Evolutionary conservation across 441 rosid species (phyloP).

Genomic region (Populus hybrid): DNA sequence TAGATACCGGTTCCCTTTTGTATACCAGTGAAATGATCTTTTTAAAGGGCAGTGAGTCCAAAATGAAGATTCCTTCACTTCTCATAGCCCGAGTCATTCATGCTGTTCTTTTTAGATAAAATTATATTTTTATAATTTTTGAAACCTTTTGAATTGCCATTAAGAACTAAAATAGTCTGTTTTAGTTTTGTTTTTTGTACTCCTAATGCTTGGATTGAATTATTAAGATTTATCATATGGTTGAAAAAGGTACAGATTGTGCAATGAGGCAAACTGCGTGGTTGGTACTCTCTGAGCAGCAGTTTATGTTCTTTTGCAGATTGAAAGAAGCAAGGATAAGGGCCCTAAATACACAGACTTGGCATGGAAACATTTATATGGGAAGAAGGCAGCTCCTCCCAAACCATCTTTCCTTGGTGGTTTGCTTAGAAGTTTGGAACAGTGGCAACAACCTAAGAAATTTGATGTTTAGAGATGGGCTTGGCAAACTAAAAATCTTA

Average conservation of each 20-base stretch:
- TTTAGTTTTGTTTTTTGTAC: no score
- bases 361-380: conserved; percentile 86
- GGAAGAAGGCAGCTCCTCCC: conserved; percentile 76
- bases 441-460: conserved; percentile 92
- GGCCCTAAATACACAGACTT: conserved; percentile 83
- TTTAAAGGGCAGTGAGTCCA: not conserved
- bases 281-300: not conserved
- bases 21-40: not conserved
- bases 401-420: conserved; percentile 64
- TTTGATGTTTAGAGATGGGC: conserved; percentile 45
- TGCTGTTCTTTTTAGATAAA: no score
- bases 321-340: conserved; percentile 62
- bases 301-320: conserved; percentile 42
- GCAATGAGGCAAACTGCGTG: not conserved
- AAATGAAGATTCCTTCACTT: not conserved
- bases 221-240: not conserved
- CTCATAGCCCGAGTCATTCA: not conserved
- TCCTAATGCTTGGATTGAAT: not conserved
- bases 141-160: no score
- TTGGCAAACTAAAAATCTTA: not conserved
- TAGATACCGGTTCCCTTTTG: not conserved
- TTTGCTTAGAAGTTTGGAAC: conserved; percentile 70
- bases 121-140: no score
- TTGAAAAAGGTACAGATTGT: not conserved
- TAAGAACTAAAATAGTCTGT: no score